phyloP scores from a whole-genome alignment of 352 stramenopile genomes.

The Phytopythium sindhum region DNA sequence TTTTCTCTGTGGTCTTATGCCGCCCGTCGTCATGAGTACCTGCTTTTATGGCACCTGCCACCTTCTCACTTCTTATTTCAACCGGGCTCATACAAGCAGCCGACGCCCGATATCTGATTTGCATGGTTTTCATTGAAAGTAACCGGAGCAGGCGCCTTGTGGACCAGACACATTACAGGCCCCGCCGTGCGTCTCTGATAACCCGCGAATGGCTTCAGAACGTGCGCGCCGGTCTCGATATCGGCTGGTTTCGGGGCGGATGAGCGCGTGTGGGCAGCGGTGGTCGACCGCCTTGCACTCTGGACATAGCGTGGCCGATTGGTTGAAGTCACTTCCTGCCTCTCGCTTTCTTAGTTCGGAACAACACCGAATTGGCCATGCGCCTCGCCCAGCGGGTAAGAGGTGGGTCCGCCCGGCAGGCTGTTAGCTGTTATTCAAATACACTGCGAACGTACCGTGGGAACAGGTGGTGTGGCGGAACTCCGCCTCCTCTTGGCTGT shows the following conservation, averaged over 20 bases:
- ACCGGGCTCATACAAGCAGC: too few relatives aligned
- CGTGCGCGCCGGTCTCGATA: background rate
- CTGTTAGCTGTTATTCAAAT: background rate
- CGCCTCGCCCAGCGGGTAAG: background rate
- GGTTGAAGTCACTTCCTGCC: background rate
- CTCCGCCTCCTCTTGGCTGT: background rate
- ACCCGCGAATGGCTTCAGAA: background rate
- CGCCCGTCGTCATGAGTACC: background rate
- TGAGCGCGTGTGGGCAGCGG: background rate
- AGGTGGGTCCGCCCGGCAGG: background rate
- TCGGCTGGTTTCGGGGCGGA: background rate
- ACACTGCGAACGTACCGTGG: background rate
- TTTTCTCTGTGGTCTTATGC: background rate
- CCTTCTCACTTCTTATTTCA: background rate
- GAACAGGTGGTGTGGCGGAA: background rate
- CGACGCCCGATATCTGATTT: background rate
- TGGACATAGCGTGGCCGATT: background rate
- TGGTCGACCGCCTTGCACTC: background rate
- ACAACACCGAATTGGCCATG: background rate
- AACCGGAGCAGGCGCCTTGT: background rate
- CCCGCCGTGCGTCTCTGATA: background rate
- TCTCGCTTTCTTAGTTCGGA: too few relatives aligned
- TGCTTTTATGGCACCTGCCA: background rate
- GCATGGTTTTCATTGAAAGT: background rate
- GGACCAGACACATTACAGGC: too few relatives aligned